A percentile compares a stretch with the other conserved stretches of the same genome.
Conservation (phyloP, 805 yeast species). For the Wickerhamiella occidentalis region DNA sequence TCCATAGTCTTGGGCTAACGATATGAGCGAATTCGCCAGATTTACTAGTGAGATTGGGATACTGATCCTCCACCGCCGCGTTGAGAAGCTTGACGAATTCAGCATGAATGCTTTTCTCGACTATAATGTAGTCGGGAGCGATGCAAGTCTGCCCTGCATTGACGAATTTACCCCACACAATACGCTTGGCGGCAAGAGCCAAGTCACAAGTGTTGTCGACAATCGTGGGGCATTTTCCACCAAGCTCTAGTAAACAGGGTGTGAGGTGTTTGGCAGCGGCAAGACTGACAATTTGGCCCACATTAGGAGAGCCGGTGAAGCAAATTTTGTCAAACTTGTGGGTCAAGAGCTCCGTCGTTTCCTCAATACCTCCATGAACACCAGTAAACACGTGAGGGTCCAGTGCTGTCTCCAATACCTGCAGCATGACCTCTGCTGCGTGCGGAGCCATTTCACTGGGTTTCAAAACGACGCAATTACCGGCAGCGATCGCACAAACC, state of each 20-base stretch:
- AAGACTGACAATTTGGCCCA: slow-evolving; percentile 63
- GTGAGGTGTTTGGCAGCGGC: slow-evolving; percentile 79
- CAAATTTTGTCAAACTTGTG: slow-evolving; percentile 69
- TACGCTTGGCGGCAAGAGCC: slow-evolving; percentile 40
- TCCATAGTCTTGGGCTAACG: slow-evolving; percentile 42
- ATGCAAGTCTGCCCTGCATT: slow-evolving; percentile 90
- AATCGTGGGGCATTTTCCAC: slow-evolving; percentile 84
- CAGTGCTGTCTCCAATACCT: slow-evolving; percentile 41
- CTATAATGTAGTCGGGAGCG: slow-evolving; percentile 70
- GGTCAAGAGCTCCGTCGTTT: slow-evolving; percentile 46
- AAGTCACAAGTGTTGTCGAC: slow-evolving; percentile 40
- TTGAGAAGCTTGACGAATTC: slow-evolving; percentile 36
- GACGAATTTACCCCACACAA: slow-evolving; percentile 64
- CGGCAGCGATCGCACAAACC: slow-evolving; percentile 72
- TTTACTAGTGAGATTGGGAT: slow-evolving; percentile 30
- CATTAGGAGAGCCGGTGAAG: slow-evolving; percentile 69
- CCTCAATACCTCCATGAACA: slow-evolving; percentile 62
- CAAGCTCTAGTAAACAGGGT: slow-evolving; percentile 71
- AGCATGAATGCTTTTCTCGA: slow-evolving; percentile 44
- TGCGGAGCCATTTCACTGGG: slow-evolving; percentile 63
- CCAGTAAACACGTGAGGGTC: slow-evolving; percentile 48
- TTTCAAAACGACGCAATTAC: slow-evolving; percentile 68
- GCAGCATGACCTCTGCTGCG: slow-evolving; percentile 42
- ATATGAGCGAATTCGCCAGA: slow-evolving; percentile 46
- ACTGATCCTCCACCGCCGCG: slow-evolving; percentile 35